Conservation (phyloP, 2,329 filamentous ascomycete genomes). For the Xylariaceae sp. region DNA sequence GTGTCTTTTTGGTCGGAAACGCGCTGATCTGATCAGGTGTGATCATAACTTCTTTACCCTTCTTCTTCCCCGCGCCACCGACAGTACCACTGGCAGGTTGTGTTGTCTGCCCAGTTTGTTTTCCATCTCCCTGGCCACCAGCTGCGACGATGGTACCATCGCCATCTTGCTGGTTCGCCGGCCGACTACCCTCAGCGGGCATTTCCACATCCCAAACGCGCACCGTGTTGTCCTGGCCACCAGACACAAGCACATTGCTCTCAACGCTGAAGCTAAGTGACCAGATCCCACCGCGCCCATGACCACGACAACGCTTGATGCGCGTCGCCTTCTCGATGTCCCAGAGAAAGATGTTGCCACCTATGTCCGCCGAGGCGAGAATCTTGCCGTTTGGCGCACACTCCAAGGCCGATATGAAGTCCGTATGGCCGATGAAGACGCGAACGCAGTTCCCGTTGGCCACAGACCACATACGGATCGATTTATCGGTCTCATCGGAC, state of each 20-base stretch:
- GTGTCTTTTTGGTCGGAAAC: slow-evolving; percentile 94
- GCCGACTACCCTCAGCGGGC: slow-evolving; percentile 60
- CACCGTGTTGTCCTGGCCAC: slow-evolving; percentile 89
- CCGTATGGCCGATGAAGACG: slow-evolving; percentile 88
- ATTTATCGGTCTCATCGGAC: slow-evolving; percentile 82
- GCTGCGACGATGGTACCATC: slow-evolving; percentile 46
- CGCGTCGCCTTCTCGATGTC: slow-evolving; percentile 83
- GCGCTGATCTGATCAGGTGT: slow-evolving; percentile 92
- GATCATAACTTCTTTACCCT: slow-evolving; percentile 86
- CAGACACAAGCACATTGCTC: slow-evolving; percentile 85
- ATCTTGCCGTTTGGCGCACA: slow-evolving; percentile 87
- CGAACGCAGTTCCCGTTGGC: slow-evolving; percentile 83
- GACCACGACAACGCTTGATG: slow-evolving; percentile 90
- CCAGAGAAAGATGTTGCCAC: slow-evolving; percentile 93
- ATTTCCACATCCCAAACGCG: slow-evolving; percentile 89
- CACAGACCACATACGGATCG: slow-evolving; percentile 97
- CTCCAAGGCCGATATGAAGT: slow-evolving; percentile 81
- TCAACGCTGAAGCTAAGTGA: slow-evolving; percentile 92
- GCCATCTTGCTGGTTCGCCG: slow-evolving; percentile 42
- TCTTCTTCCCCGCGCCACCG: slow-evolving; percentile 62
- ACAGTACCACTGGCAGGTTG: slow-evolving; percentile 37
- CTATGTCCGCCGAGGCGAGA: slow-evolving; percentile 86
- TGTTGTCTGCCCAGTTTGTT: slow-evolving; percentile 35
- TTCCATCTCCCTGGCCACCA: slow-evolving; percentile 46
- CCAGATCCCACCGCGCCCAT: slow-evolving; percentile 92